Evolutionary conservation across 768 basidiomycete species (phyloP), one percentile per base, ranked within the genome.

Genomic region (Xerocomus brunneocitrinus): DNA sequence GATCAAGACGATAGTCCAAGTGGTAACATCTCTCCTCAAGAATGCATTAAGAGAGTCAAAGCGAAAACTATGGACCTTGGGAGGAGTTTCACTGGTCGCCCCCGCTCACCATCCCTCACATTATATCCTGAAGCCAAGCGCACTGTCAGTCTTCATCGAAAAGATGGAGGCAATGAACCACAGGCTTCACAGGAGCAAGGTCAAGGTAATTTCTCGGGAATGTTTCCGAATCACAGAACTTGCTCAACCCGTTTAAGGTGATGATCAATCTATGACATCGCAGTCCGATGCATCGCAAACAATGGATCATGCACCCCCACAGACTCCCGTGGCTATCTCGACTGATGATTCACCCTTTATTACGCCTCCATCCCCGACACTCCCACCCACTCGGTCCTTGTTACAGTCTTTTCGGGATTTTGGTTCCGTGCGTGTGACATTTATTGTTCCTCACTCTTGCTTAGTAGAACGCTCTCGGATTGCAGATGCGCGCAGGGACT

Each of bases 401-500:
- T 62, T 80, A 39, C 73, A 69, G 41, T 72, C 82, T 9, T 87
- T 89, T 60, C 78, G 79, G 38, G 87, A 84, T 13, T 78, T 82
- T 59, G 82, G 83, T 57, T 90, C 91, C 14, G 90, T 91, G 65
- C 60, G 84, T 72, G 39, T 56, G 16, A 14, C 47, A 43, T 31
- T 32, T 52, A 35, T 41, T 34, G 38, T 51, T 9, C n/a, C 14
- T 27, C 7, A 38, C 9, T 10, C 40, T 38, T 46, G 5, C 46
- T 53, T 38, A 48, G 60, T 16, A 14, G 14, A 45, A 16, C 32
- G 6, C 22, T 49, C 36, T 46, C 53, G 54, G 53, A 54, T 43
- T 58, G 35, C 64, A 93, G 91, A 87, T 93, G 83, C 85, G 89
- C 38, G 82, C 84, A 25, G 91, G 91, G 14, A 93, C 91, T 3